Conservation (phyloP, 75 land plant species). For the Picea sitchensis region DNA sequence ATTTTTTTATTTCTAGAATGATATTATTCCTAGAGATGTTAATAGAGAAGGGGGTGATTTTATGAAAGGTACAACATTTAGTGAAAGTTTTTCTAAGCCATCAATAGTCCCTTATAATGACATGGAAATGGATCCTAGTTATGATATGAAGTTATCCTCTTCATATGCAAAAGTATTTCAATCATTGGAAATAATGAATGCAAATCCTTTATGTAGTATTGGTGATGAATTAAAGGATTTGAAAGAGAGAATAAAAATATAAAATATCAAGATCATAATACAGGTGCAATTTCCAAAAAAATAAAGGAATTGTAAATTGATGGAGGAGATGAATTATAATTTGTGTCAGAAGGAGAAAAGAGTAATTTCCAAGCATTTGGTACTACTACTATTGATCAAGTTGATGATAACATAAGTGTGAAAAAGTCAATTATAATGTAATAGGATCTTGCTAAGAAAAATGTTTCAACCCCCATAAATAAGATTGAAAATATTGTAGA, state of each 20-base stretch:
- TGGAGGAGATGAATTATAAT: constrained; percentile 65
- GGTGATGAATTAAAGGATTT: constrained; percentile 89
- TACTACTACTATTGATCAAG: constrained; percentile 78
- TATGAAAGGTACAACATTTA: constrained; percentile 10
- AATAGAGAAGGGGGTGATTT: constrained; percentile 20
- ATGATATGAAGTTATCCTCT: constrained; percentile 16
- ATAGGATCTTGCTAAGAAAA: constrained; percentile 9
- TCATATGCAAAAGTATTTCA: constrained; percentile 14
- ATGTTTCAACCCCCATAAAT: constrained; percentile 7
- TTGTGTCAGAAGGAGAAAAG: constrained; percentile 50
- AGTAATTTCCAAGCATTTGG: constrained; percentile 84
- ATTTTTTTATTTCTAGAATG: constrained; percentile 2
- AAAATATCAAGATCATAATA: constrained; percentile 30
- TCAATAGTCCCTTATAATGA: constrained; percentile 13
- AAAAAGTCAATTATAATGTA: constrained; percentile 5
- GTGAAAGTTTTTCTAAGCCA: constrained; percentile 15
- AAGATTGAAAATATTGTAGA: not conserved
- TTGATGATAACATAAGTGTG: constrained; percentile 20
- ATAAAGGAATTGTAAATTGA: constrained; percentile 42
- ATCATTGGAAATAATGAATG: constrained; percentile 28
- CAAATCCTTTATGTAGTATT: constrained; percentile 76
- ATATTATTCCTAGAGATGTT: not conserved
- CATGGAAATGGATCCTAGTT: constrained; percentile 17
- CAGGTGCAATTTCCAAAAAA: constrained; percentile 1
- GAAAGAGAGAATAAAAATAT: constrained; percentile 78